Conservation (phyloP, 2,329 filamentous ascomycete genomes). For the Paracoccidioides lutzii region DNA sequence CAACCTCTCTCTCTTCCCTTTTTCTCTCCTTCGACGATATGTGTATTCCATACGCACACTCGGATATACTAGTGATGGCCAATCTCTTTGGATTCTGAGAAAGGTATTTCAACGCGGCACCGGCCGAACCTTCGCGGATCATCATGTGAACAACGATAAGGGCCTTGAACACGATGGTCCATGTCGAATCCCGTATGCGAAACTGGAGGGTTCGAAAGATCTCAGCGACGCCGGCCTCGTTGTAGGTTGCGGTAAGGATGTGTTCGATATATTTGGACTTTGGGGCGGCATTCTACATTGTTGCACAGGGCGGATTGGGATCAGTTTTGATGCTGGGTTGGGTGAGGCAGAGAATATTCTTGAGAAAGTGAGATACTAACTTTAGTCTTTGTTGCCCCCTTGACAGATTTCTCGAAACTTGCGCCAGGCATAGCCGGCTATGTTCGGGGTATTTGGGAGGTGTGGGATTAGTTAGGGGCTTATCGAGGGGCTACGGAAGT, state of each 20-base stretch:
- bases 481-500: neutral
- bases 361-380: conserved; percentile 35
- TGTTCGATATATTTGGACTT: conserved; percentile 99
- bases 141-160: conserved; percentile 92
- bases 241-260: conserved; percentile 87
- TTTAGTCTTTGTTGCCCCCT: conserved; percentile 97
- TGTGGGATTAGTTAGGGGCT: neutral
- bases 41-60: conserved; percentile 48
- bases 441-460: neutral
- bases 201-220: conserved; percentile 86
- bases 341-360: neutral
- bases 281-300: conserved; percentile 67
- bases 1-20: neutral
- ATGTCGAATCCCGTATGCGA: conserved; percentile 85
- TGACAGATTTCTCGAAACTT: conserved; percentile 97
- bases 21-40: no score
- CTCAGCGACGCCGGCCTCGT: conserved; percentile 87
- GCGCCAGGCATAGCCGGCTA: conserved; percentile 41
- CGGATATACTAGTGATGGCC: conserved; percentile 80
- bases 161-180: conserved; percentile 99
- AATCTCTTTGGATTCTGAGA: conserved; percentile 70
- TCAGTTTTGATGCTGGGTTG: neutral
- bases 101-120: conserved; percentile 76
- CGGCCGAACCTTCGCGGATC: conserved; percentile 86
- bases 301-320: neutral